Evolutionary conservation across 306 rosid genomes (phyloP), one percentile per base, ranked within the genome.

Genomic region (Prunus salicina): DNA sequence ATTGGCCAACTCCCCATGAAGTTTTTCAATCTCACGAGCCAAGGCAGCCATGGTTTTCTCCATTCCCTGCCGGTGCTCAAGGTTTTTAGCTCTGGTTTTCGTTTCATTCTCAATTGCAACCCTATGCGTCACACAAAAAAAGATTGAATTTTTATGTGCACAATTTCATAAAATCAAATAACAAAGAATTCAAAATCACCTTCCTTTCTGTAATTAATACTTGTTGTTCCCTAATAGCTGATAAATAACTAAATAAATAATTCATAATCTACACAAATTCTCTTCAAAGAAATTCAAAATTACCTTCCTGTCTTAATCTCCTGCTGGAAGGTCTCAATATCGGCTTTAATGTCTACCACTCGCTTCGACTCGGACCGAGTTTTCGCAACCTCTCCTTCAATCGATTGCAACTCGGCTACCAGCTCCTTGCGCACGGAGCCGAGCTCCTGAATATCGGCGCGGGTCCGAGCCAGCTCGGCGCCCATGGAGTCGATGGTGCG

Each of bases 301-400:
- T 84, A 95, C 99, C 99, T 88, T 90, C 99, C 97, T 38, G 83
- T 89, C 76, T 87, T 89, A 85, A 88, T 84, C 70, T 95, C 97
- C 58, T 30, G 84, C 57, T 84, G 87, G 81, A 90, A 34, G 20
- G 71, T 80, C 63, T 89, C 89, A 67, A 88, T 86, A 46, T 95
- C 96, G 12, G 73, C 76, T 79, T 88, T 87, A 66, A 90, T 83
- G 5, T 66, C 73, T 20, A 77, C 79, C 73, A 89, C 67, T 7
- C 73, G 76, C 70, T 83, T 78, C n/a, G 86, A 74, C 45, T 88
- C 96, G 14, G 69, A 67, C 13, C 86, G 85, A 3, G 81, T 83
- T 76, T 66, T 82, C 18, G 43, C 76, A 27, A 88, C 79, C 16
- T 86, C 92, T 11, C 57, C 82, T 38, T 87, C 88, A 46, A 88